Evolutionary conservation across 352 stramenopile species (phyloP).

Genomic region (Globisporangium middletonii): DNA sequence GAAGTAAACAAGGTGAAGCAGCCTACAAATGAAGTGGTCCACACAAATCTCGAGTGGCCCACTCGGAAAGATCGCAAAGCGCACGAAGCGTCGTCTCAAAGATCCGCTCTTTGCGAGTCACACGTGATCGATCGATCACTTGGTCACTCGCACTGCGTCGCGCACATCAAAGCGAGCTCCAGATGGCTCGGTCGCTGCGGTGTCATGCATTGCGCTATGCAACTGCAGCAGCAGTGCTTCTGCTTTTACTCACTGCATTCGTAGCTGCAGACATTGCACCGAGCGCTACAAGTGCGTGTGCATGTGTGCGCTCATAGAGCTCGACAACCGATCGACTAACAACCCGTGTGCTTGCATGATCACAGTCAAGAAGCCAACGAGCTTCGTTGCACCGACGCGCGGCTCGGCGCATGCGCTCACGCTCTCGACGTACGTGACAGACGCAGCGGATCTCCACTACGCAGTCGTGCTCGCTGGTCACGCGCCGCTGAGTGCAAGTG

Average conservation of each 20-base stretch:
- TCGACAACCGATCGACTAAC: background rate
- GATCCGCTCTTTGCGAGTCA: no score
- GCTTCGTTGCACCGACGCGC: slow-evolving; percentile 42
- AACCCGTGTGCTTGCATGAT: background rate
- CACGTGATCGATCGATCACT: no score
- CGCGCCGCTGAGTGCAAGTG: slow-evolving; percentile 27
- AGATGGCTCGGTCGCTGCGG: no score
- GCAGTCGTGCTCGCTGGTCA: slow-evolving; percentile 37
- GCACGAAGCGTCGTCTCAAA: no score
- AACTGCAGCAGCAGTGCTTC: background rate
- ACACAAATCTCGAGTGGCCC: no score
- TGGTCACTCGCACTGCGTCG: no score
- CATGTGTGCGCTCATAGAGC: background rate
- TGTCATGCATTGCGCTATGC: background rate
- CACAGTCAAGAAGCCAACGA: slow-evolving; percentile 13
- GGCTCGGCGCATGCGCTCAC: slow-evolving; percentile 42
- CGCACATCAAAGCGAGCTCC: no score
- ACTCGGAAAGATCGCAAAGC: no score
- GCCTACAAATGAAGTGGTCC: no score
- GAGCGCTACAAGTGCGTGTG: background rate
- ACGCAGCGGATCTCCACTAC: slow-evolving; percentile 71
- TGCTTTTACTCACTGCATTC: background rate
- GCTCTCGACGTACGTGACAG: slow-evolving; percentile 68
- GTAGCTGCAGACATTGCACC: background rate
- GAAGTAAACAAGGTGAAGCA: no score